phyloP scores from a whole-genome alignment of 768 basidiomycete genomes.

The Jaapia argillacea region DNA sequence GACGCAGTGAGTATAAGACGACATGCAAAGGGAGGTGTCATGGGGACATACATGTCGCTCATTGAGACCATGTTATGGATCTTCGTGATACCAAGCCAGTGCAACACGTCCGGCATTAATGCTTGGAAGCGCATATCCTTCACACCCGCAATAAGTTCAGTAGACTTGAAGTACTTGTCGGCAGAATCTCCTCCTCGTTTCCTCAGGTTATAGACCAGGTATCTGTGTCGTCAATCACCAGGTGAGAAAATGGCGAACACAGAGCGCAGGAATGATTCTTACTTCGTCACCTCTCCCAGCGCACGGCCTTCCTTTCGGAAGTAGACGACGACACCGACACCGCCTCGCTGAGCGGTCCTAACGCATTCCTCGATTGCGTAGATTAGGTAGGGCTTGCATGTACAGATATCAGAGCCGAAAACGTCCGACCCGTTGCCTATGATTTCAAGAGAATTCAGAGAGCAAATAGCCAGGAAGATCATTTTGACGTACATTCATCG shows the following conservation, averaged over 20 bases:
- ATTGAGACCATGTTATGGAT: conserved; percentile 86
- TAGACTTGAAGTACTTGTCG: conserved; percentile 89
- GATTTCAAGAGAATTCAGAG: neutral
- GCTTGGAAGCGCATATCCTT: conserved; percentile 95
- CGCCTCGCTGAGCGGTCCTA: conserved; percentile 70
- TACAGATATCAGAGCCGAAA: conserved; percentile 89
- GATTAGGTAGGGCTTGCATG: conserved; percentile 86
- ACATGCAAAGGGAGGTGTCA: neutral
- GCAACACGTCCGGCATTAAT: conserved; percentile 92
- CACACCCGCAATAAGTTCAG: conserved; percentile 89
- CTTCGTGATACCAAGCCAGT: conserved; percentile 90
- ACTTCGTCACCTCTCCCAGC: conserved; percentile 90
- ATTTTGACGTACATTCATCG: conserved; percentile 67
- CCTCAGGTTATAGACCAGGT: conserved; percentile 92
- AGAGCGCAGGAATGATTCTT: too few relatives aligned
- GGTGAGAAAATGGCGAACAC: too few relatives aligned
- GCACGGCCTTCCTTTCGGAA: conserved; percentile 93
- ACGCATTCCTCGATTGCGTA: conserved; percentile 94
- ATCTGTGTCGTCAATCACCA: too few relatives aligned
- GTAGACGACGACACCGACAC: conserved; percentile 89
- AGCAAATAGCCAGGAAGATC: neutral
- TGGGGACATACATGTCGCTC: conserved; percentile 71
- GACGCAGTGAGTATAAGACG: conserved; percentile 1
- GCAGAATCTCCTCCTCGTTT: conserved; percentile 93
- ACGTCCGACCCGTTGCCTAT: conserved; percentile 92